A percentile compares a stretch with the other conserved stretches of the same genome.
Evolutionary conservation across 73 alveolate species (phyloP).

Genomic region (Paramecium sonneborni): DNA sequence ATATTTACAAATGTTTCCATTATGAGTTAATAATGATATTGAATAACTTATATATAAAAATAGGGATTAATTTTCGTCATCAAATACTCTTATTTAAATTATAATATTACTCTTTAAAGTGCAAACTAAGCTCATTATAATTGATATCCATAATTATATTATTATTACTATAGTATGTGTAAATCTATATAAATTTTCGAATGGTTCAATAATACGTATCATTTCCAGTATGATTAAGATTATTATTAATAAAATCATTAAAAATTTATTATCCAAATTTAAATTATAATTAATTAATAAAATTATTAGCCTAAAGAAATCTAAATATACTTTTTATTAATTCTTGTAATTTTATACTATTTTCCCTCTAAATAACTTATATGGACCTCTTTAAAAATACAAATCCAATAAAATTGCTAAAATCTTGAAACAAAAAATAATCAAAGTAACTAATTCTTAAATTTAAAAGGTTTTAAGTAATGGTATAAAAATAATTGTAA

Average conservation of each 20-base stretch:
- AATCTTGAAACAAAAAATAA: background rate
- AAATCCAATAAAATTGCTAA: background rate
- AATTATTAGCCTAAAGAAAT: background rate
- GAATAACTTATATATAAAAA: background rate
- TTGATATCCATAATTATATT: background rate
- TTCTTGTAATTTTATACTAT: background rate
- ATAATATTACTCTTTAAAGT: background rate
- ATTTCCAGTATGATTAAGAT: background rate
- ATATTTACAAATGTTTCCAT: background rate
- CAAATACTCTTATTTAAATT: background rate
- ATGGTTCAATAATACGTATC: background rate
- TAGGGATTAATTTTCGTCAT: background rate
- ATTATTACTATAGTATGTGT: background rate
- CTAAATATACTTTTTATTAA: background rate
- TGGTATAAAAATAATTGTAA: background rate
- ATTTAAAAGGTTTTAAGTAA: background rate
- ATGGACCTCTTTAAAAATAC: conserved; percentile 19
- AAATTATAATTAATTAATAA: background rate
- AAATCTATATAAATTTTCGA: background rate
- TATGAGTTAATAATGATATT: background rate
- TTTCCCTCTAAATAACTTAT: background rate
- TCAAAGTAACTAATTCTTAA: background rate
- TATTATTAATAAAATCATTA: background rate
- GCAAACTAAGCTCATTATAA: background rate
- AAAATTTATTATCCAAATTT: background rate